Evolutionary conservation across 441 rosid genomes (phyloP), one percentile per base, ranked within the genome.

Genomic region (Rhodomyrtus psidioides): DNA sequence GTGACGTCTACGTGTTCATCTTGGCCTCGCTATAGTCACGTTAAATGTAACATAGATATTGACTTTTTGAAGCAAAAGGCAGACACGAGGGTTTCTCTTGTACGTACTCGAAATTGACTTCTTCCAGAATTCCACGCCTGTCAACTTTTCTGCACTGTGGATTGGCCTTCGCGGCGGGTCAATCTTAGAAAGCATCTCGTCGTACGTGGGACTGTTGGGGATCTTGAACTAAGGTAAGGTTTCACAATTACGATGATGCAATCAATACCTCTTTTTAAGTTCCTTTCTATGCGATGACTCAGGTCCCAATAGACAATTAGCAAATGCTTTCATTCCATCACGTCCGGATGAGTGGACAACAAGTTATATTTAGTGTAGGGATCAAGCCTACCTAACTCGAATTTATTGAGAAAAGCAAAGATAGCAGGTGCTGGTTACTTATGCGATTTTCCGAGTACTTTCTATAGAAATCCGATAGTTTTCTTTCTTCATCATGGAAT

Each of bases 101-200:
- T 44, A 75, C 16, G 82, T 53, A 79, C 55, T 44, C 49, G n/a
- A 42, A 76, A 55, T 85, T 87, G 87, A 88, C 90, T 88, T 89
- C 17, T 58, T 12, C 53, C 74, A 74, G 85, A 84, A 79, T 85
- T 87, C 82, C 87, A 54, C 60, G 84, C 81, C 70, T 59, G 82
- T 79, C 75, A 74, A 83, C 83, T 84, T 53, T 76, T 85, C 84
- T 54, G 58, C 65, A 30, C 28, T 30, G 82, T 26, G 13, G 55
- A 87, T 79, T 65, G 84, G 88, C 83, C 84, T 84, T 55, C 5
- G 56, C 55, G 83, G 58, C 62, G 88, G 89, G 89, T 59, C 87
- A 51, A 44, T 75, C 65, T 55, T 19, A 65, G 49, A 65, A 65
- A 34, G 76, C 46, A 19, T 84, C 51, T 84, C 82, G 34, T 70